Evolutionary conservation across 257 asterid species (phyloP).

Genomic region (Solanum appendiculatum): DNA sequence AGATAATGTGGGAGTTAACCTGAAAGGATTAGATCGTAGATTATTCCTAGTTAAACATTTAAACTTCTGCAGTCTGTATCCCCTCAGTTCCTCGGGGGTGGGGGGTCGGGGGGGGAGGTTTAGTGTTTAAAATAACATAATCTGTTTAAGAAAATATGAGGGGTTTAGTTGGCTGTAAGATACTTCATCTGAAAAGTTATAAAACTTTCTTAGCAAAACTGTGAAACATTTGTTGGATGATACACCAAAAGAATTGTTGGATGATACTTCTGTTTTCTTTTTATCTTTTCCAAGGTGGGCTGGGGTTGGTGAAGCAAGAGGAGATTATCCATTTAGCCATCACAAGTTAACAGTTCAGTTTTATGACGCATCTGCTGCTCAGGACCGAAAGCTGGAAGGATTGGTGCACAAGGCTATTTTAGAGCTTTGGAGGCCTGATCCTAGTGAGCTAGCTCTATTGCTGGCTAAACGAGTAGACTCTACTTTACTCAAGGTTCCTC

Average conservation of each 20-base stretch:
- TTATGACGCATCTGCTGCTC: constrained; percentile 81
- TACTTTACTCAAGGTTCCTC: constrained; percentile 64
- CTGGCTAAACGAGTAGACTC: constrained; percentile 62
- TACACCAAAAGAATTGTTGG: background rate
- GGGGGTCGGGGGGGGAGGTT: background rate
- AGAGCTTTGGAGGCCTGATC: constrained; percentile 93
- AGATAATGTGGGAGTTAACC: background rate
- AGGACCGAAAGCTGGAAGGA: constrained; percentile 85
- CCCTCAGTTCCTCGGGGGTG: background rate
- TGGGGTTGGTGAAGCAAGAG: constrained; percentile 70
- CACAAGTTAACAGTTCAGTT: constrained; percentile 89
- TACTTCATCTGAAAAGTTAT: background rate
- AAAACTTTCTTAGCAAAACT: background rate
- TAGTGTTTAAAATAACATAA: background rate
- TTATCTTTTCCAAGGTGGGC: constrained; percentile 54
- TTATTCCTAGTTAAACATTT: background rate
- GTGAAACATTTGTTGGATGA: background rate
- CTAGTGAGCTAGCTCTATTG: constrained; percentile 62
- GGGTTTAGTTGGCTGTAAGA: background rate
- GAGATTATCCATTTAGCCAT: constrained; percentile 94
- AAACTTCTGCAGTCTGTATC: background rate
- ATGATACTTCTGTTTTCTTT: background rate
- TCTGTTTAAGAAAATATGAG: background rate
- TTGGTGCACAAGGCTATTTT: constrained; percentile 82
- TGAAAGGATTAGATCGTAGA: background rate